Evolutionary conservation across 2,329 filamentous ascomycete species (phyloP).

Genomic region (Nigrospora osmanthi): DNA sequence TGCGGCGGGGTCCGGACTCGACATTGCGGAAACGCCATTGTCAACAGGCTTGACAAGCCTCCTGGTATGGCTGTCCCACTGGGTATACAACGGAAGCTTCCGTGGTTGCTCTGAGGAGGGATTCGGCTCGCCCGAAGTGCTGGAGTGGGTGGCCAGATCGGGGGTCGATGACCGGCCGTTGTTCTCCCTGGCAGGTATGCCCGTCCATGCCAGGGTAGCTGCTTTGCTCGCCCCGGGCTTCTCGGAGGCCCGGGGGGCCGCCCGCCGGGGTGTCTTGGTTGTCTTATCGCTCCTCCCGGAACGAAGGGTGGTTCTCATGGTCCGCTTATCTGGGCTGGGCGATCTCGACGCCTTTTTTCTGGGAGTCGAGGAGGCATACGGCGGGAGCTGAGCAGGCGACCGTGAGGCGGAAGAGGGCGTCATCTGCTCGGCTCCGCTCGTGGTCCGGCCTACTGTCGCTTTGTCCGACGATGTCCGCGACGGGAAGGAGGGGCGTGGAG

Average conservation of each 20-base stretch:
- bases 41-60: conserved; percentile 36
- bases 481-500: conserved; percentile 50
- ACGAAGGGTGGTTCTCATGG: conserved; percentile 54
- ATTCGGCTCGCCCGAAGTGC: conserved; percentile 18
- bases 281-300: conserved; percentile 38
- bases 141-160: conserved; percentile 9
- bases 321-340: conserved; percentile 53
- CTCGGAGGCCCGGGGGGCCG: conserved; percentile 34
- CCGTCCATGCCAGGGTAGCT: conserved; percentile 55
- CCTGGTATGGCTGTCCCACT: conserved; percentile 49
- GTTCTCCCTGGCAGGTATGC: conserved; percentile 32
- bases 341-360: conserved; percentile 35
- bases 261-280: conserved; percentile 28
- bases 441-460: conserved; percentile 27
- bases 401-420: conserved; percentile 17
- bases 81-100: conserved; percentile 24
- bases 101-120: conserved; percentile 15
- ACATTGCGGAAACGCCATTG: conserved; percentile 15
- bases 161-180: conserved; percentile 15
- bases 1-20: conserved; percentile 20
- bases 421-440: conserved; percentile 11
- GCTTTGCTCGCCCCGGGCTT: conserved; percentile 52
- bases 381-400: conserved; percentile 16
- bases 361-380: conserved; percentile 18
- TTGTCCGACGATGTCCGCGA: conserved; percentile 44